phyloP scores from a whole-genome alignment of 2,329 filamentous ascomycete species.

The Emydomyces testavorans region DNA sequence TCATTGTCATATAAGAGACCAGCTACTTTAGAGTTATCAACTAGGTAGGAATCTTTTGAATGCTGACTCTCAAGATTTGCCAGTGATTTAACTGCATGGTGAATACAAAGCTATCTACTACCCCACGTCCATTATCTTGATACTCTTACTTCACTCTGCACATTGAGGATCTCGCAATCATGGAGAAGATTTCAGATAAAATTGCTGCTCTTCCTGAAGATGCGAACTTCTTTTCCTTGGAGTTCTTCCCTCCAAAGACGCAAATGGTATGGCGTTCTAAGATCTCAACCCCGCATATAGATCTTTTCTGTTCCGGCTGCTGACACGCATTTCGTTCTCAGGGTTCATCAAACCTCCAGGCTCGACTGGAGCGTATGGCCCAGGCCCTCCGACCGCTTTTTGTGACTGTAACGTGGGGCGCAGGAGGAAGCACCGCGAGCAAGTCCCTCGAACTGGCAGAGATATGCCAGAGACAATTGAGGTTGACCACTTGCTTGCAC shows the following conservation, averaged over 20 bases:
- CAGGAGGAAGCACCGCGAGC: conserved; percentile 77
- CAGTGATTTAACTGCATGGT: too few relatives aligned
- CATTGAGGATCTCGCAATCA: conserved; percentile 1
- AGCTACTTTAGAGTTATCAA: too few relatives aligned
- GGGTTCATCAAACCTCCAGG: conserved; percentile 86
- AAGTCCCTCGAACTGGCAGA: conserved; percentile 93
- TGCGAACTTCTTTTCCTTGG: conserved; percentile 83
- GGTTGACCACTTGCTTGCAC: conserved; percentile 88
- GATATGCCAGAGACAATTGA: conserved; percentile 82
- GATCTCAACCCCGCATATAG: conserved; percentile 19
- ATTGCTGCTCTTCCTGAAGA: conserved; percentile 77
- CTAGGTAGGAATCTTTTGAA: too few relatives aligned
- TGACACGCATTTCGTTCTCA: conserved; percentile 25
- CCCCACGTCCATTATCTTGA: neutral
- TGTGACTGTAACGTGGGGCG: conserved; percentile 96
- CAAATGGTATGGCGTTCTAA: conserved; percentile 53
- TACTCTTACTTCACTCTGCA: neutral
- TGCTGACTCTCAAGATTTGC: too few relatives aligned
- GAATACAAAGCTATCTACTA: neutral
- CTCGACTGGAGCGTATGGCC: conserved; percentile 89
- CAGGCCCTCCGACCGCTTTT: conserved; percentile 83
- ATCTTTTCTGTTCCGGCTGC: neutral
- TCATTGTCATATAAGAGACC: too few relatives aligned
- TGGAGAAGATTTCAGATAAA: conserved; percentile 84
- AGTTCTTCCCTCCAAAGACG: conserved; percentile 99